Base-by-base conservation (phyloP, 495 filamentous ascomycete genomes). In the Jackrogersella multiformis region DNA sequence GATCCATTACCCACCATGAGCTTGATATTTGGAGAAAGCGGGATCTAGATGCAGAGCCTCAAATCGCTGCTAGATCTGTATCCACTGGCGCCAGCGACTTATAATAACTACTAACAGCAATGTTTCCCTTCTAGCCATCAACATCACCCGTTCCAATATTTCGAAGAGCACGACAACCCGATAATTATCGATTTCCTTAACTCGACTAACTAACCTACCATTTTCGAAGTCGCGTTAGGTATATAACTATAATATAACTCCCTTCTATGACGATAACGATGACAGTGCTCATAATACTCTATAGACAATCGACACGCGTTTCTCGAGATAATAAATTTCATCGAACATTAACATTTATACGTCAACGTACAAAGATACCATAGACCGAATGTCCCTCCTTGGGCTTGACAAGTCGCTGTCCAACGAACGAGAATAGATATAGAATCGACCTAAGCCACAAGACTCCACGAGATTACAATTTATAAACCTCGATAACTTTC, bases 21-120 rank as follows among this genome's bases (percentile, higher is more conserved):
- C 57, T 66, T 66, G 67, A 49, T 52, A 58, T 62, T 52, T 57
- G 56, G 56, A 53, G 61, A 61, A 70, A 66, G 67, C 53, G 56
- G 67, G 67, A 70, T 70, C 61, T 66, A 58, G 62, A 55, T 42
- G 38, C 56, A 70, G 56, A 56, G 26, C 35, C 42, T 38, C 61
- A 61, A 58, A 30, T 62, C 34, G 36, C 18, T 62, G 24, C 61
- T 46, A 52, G 41, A 51, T n/a, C 53, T 21, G 61, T 60, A 61
- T 62, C 67, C 67, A 70, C 66, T 38, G 48, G 23, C 18, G 8
- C 52, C 36, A 54, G 42, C 42, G 23, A 3, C 28, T 13, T 58
- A 65, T 46, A 70, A 65, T 46, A 70, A 16, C 61, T 53, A 54
- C 23, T 32, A 49, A 48, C 44, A 70, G 18, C 39, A 61, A 44